Conservation (phyloP, 2,329 filamentous ascomycete species). For the Neonectria sp. region DNA sequence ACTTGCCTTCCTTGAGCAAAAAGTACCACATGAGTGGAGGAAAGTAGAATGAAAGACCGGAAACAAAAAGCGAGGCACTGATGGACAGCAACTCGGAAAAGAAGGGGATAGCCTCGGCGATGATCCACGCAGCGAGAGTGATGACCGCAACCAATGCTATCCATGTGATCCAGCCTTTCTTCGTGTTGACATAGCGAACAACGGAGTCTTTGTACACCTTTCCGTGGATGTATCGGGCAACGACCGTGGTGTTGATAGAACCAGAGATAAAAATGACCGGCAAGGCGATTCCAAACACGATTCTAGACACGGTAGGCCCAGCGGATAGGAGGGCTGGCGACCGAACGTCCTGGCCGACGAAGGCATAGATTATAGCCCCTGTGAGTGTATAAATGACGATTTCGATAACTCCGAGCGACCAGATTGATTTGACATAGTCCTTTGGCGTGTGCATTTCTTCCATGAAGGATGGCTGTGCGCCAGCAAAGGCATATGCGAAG, state of each 20-base stretch:
- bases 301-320: background rate
- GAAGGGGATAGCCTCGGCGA: slow-evolving; percentile 7
- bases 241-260: slow-evolving; percentile 4
- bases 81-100: slow-evolving; percentile 7
- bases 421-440: slow-evolving; percentile 7
- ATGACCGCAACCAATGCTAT: background rate
- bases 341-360: slow-evolving; percentile 4
- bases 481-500: slow-evolving; percentile 7
- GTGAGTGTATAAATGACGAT: slow-evolving; percentile 1
- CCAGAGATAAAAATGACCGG: slow-evolving; percentile 4
- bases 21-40: slow-evolving; percentile 7
- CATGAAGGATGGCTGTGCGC: slow-evolving; percentile 1
- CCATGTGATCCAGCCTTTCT: slow-evolving; percentile 12
- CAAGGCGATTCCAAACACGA: slow-evolving; percentile 2
- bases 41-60: background rate
- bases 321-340: slow-evolving; percentile 1
- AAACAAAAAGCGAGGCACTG: slow-evolving; percentile 2
- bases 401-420: slow-evolving; percentile 2
- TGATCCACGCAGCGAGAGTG: background rate
- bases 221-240: background rate
- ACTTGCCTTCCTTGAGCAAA: slow-evolving; percentile 4
- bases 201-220: background rate
- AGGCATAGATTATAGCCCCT: background rate
- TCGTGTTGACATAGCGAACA: slow-evolving; percentile 10
- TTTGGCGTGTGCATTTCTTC: slow-evolving; percentile 10